A percentile compares a stretch with the other conserved stretches of the same genome.
phyloP scores from a whole-genome alignment of 169 alveolate genomes.

The Cytauxzoon felis region DNA sequence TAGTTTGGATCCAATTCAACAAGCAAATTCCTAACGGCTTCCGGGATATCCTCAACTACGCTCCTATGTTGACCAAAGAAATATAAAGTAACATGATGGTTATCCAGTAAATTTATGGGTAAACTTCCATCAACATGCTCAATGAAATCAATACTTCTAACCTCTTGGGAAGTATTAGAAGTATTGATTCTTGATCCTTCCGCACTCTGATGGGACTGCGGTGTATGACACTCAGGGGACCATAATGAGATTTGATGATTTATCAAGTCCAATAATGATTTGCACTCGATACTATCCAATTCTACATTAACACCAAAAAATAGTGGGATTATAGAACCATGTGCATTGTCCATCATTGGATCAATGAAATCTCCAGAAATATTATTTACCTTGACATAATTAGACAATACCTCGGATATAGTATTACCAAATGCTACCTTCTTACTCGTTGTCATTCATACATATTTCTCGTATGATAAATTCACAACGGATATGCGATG shows the following conservation, averaged over 20 bases:
- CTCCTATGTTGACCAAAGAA: conserved; percentile 8
- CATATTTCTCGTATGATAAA: too few species aligned
- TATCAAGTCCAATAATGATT: neutral
- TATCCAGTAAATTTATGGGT: conserved; percentile 15
- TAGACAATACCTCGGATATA: conserved; percentile 2
- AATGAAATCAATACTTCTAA: too few species aligned
- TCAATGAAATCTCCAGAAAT: too few species aligned
- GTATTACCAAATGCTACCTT: too few species aligned
- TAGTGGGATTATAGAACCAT: conserved; percentile 2
- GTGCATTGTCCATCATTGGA: neutral
- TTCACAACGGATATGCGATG: too few species aligned
- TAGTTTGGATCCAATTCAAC: conserved; percentile 13
- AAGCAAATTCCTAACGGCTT: conserved; percentile 11
- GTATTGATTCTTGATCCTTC: too few species aligned
- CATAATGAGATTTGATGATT: too few species aligned
- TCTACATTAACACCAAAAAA: conserved; percentile 10
- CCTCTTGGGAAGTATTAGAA: too few species aligned
- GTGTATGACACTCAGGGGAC: too few species aligned
- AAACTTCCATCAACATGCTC: too few species aligned
- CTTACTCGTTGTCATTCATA: too few species aligned
- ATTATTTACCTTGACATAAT: neutral
- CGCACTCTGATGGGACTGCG: too few species aligned
- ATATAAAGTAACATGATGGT: conserved; percentile 51
- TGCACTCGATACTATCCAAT: neutral
- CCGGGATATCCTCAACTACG: conserved; percentile 12